Evolutionary conservation across 1,284 basidiomycete species (phyloP), one percentile per base, ranked within the genome.

Genomic region (Pseudozyma flocculosa): DNA sequence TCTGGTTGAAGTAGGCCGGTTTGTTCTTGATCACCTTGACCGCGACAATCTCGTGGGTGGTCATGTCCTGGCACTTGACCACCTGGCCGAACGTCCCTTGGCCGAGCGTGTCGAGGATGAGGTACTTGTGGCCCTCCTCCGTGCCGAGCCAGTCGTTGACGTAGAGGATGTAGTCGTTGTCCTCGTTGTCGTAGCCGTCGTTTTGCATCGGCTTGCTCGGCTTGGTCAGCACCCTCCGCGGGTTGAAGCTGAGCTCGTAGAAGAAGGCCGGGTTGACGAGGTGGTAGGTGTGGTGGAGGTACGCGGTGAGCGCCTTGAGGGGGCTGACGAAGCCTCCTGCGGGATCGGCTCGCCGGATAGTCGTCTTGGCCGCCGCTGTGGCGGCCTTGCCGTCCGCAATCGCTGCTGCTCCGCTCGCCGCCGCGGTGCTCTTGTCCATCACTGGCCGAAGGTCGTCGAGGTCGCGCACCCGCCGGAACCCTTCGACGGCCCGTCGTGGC

Each of bases 21-120:
- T 98, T 98, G 80, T 98, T 98, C 83, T 98, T 98, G 74, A 98
- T 92, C 17, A 98, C 95, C 80, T 98, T 98, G 61, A 98, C 94
- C 15, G 95, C 95, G 40, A 95, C 91, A 47, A 98, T 90, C 78
- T 96, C 93, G 79, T 97, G 92, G 36, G 90, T 97, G 80, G 93
- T 90, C 88, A 97, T 94, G 78, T 99, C 96, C 79, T 97, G 95
- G 78, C 95, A 98, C 79, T 99, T 98, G 77, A 98, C 95, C 24
- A 99, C 94, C 79, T 99, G 94, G 2, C 95, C 94, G 72, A 99
- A 99, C 3, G 94, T 98, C 32, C 94, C 94, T 79, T 98, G 94
- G 15, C 94, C 94, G 30, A 99, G 85, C 50, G 98, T 90, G 79
- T 98, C 95, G 43, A 99, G 85, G 74, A 99, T 98, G 68, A 98